Evolutionary conservation across 768 basidiomycete genomes (phyloP), one percentile per base, ranked within the genome.

Genomic region (Dacryopinax primogenitus): DNA sequence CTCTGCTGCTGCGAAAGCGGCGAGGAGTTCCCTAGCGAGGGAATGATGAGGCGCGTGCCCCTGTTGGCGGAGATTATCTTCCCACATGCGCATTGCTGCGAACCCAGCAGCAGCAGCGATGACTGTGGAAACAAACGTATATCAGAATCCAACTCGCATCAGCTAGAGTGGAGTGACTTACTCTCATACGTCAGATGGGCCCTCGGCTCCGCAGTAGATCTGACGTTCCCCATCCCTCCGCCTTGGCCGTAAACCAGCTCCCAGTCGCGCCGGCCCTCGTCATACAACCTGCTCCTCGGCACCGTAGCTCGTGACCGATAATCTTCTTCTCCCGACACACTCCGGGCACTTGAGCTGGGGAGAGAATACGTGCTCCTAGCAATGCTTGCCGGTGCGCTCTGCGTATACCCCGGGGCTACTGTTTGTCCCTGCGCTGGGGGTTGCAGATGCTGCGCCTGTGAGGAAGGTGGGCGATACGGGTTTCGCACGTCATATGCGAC

Each of bases 21-120:
- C 36, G 36, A 37, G 36, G 36, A 37, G 9, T 72, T 76, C 75
- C 69, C 76, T 76, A 67, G 75, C 75, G 32, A 69, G 26, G 2
- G 68, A 67, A 68, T 76, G 75, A n/a, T 66, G 65, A 13, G 67
- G 67, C 68, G 72, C 67, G 44, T 70, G 51, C 30, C 76, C 76
- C 16, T 76, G 73, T n/a, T 65, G 66, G 21, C 68, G 69, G 33
- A 69, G 70, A 67, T 76, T 74, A 36, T 73, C 34, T 70, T 77
- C 76, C 69, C 76, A 77, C 1, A 74, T 73, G 67, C 72, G 73
- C 76, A 76, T 76, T 58, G 76, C 76, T 62, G 75, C 76, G 66
- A 73, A 76, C 26, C 74, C 74, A 44, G 75, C 75, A n/a, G 75
- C 75, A 45, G 73, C 75, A 66, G 70, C 69, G 62, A 70, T 68